phyloP scores from a whole-genome alignment of 202 grass and related monocot genomes.

The Digitaria exilis region DNA sequence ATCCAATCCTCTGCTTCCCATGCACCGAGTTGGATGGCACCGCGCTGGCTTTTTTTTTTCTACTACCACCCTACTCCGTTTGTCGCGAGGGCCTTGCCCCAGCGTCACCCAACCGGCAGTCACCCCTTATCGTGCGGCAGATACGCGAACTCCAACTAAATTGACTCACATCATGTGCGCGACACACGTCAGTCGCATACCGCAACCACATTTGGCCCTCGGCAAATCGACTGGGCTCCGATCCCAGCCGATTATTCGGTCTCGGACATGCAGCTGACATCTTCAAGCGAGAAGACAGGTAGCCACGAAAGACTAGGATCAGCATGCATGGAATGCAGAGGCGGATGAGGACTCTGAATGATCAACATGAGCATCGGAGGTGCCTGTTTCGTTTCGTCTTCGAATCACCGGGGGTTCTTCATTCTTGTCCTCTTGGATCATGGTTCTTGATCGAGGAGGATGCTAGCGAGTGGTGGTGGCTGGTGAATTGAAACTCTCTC shows the following conservation, averaged over 20 bases:
- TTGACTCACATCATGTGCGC: neutral
- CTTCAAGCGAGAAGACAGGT: neutral
- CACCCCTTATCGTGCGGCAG: no score
- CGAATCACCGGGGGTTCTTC: neutral
- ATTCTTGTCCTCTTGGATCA: neutral
- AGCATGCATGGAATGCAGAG: slow-evolving; percentile 2
- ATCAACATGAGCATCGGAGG: neutral
- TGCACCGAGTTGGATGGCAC: no score
- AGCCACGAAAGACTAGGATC: slow-evolving; percentile 14
- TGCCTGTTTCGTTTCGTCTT: neutral
- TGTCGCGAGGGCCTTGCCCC: no score
- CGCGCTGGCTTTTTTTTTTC: no score
- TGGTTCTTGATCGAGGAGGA: neutral
- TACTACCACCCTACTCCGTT: no score
- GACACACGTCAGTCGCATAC: neutral
- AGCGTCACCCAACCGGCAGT: no score
- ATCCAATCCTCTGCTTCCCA: no score
- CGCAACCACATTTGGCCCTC: slow-evolving; percentile 20
- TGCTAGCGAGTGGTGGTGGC: neutral
- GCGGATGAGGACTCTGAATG: neutral
- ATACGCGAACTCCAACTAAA: no score
- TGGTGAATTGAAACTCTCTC: neutral
- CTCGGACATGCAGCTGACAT: slow-evolving; percentile 21
- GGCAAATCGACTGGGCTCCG: neutral
- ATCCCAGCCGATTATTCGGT: neutral